Evolutionary conservation across 257 asterid species (phyloP).

Genomic region (Przewalskia tangutica): DNA sequence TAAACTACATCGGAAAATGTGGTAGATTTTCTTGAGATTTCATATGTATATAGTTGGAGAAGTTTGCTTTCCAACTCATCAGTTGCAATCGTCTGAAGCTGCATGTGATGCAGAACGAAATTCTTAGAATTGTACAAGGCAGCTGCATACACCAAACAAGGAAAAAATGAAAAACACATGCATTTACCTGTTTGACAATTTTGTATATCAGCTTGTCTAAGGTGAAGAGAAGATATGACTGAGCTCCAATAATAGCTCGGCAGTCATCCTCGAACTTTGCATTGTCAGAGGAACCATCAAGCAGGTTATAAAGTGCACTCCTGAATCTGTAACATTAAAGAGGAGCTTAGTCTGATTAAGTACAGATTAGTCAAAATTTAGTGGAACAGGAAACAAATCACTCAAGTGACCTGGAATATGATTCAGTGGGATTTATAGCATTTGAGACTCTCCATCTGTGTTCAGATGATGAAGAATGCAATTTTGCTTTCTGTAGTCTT

Average conservation of each 20-base stretch:
- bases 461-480: slow-evolving; percentile 62
- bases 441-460: slow-evolving; percentile 58
- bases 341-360: slow-evolving; percentile 8
- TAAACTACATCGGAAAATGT: slow-evolving; percentile 53
- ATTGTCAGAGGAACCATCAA: slow-evolving; percentile 77
- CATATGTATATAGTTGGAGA: slow-evolving; percentile 66
- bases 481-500: slow-evolving; percentile 71
- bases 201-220: slow-evolving; percentile 88
- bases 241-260: slow-evolving; percentile 83
- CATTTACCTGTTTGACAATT: slow-evolving; percentile 72
- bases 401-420: slow-evolving; percentile 57
- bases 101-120: background rate
- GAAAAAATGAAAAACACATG: background rate
- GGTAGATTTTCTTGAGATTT: slow-evolving; percentile 53
- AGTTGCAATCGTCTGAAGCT: slow-evolving; percentile 35
- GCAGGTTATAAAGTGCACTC: slow-evolving; percentile 63
- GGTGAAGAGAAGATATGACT: slow-evolving; percentile 74
- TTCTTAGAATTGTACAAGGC: background rate
- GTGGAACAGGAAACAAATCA: background rate
- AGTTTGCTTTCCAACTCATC: slow-evolving; percentile 71
- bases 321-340: slow-evolving; percentile 48
- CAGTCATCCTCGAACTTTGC: slow-evolving; percentile 95
- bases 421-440: slow-evolving; percentile 36
- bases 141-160: background rate
- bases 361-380: slow-evolving; percentile 5